phyloP scores from a whole-genome alignment of 352 stramenopile species.

The Phytophthora pinifolia region DNA sequence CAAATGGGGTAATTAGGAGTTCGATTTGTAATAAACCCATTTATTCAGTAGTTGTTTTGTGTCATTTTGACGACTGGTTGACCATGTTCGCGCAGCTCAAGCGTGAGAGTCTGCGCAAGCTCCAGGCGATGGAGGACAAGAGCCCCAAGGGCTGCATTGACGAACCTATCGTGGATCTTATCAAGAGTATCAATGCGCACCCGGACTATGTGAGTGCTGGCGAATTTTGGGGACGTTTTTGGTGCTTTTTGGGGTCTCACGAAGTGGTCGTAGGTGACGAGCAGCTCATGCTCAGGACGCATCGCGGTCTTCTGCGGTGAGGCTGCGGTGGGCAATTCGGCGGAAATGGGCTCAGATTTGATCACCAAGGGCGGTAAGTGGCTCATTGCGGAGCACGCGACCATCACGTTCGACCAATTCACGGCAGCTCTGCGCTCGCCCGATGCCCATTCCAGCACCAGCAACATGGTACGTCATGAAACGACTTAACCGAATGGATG shows the following conservation, averaged over 20 bases:
- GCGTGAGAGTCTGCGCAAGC: conserved; percentile 84
- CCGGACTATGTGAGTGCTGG: conserved; percentile 71
- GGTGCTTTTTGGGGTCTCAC: background rate
- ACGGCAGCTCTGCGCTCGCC: conserved; percentile 40
- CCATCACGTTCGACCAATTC: conserved; percentile 74
- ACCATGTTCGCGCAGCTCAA: conserved; percentile 83
- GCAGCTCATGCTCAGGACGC: conserved; percentile 89
- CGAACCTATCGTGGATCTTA: conserved; percentile 86
- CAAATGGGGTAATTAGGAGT: too few species aligned
- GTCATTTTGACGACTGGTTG: conserved; percentile 16
- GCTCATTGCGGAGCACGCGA: conserved; percentile 82
- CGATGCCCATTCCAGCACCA: conserved; percentile 34
- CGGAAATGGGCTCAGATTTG: conserved; percentile 37
- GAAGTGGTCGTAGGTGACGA: conserved; percentile 68
- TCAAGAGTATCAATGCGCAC: conserved; percentile 84
- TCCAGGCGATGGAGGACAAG: conserved; percentile 84
- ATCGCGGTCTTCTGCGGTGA: conserved; percentile 87
- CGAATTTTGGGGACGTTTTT: background rate
- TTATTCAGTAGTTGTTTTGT: background rate
- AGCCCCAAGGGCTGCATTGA: conserved; percentile 92
- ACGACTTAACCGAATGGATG: background rate
- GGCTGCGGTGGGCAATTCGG: conserved; percentile 20
- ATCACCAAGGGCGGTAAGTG: conserved; percentile 91
- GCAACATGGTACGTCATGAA: conserved; percentile 61
- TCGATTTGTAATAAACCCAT: background rate